A percentile compares a stretch with the other conserved stretches of the same genome.
phyloP scores from a whole-genome alignment of 1,284 basidiomycete species.

The Pseudomicrostroma phylloplanum region DNA sequence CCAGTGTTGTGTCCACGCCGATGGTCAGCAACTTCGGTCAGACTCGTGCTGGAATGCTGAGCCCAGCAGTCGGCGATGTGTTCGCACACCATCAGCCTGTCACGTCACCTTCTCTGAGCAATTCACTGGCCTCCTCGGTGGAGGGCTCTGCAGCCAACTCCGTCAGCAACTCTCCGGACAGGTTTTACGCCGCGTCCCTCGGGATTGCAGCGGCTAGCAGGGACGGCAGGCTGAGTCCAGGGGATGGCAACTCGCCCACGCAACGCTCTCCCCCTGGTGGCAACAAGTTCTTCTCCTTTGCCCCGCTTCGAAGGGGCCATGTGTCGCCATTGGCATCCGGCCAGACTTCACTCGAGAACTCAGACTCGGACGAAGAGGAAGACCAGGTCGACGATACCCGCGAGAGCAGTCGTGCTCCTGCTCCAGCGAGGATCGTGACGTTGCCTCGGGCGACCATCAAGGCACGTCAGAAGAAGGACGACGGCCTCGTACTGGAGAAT shows the following conservation, averaged over 20 bases:
- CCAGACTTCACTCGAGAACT: constrained; percentile 14
- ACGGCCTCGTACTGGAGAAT: constrained; percentile 28
- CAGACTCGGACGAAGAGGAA: constrained; percentile 11
- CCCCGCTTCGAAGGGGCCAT: background rate
- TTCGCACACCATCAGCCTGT: constrained; percentile 1
- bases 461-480: constrained; percentile 11
- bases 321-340: background rate
- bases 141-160: background rate
- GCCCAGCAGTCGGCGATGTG: background rate
- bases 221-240: background rate
- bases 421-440: constrained; percentile 17
- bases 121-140: background rate
- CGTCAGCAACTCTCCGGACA: background rate
- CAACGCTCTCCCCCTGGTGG: background rate
- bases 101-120: no score
- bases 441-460: background rate
- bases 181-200: background rate
- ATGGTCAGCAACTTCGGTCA: constrained; percentile 10
- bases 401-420: constrained; percentile 22
- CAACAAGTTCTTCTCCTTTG: constrained; percentile 4
- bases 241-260: background rate
- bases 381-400: constrained; percentile 13
- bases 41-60: background rate
- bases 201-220: background rate
- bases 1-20: constrained; percentile 23